Conservation (phyloP, 768 basidiomycete species). For the Lactarius akahatsu region DNA sequence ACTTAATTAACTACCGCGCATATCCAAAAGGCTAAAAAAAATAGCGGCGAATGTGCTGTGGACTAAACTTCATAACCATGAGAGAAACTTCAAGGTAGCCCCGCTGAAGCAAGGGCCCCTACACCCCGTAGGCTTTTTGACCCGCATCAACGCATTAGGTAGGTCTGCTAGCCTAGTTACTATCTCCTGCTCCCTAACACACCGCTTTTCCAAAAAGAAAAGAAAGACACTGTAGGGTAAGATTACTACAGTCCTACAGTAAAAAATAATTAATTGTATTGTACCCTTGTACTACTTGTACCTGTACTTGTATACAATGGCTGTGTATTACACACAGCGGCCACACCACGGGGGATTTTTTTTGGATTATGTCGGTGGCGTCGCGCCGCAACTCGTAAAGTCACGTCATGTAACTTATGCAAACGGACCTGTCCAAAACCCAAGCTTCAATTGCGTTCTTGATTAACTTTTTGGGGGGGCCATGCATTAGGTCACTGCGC, state of each 20-base stretch:
- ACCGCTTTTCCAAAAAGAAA: background rate
- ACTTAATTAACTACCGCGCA: too few species aligned
- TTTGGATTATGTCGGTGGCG: background rate
- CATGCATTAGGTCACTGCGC: background rate
- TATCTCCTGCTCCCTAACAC: background rate
- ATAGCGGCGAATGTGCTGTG: background rate
- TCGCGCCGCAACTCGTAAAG: background rate
- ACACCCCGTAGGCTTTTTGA: background rate
- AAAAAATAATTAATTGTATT: background rate
- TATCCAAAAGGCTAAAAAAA: too few species aligned
- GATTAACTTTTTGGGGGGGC: background rate
- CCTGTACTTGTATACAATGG: background rate
- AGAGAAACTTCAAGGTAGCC: too few species aligned
- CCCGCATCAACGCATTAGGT: background rate
- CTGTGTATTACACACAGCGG: background rate
- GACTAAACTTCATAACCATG: background rate
- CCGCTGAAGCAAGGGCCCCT: too few species aligned
- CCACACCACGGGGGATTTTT: too few species aligned
- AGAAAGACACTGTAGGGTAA: background rate
- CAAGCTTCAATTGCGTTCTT: background rate
- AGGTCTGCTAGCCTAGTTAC: background rate
- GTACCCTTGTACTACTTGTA: background rate
- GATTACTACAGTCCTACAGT: background rate
- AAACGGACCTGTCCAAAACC: background rate
- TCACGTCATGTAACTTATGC: background rate